Conservation (phyloP, 208 protist species). For the Borovskyia barvae region DNA sequence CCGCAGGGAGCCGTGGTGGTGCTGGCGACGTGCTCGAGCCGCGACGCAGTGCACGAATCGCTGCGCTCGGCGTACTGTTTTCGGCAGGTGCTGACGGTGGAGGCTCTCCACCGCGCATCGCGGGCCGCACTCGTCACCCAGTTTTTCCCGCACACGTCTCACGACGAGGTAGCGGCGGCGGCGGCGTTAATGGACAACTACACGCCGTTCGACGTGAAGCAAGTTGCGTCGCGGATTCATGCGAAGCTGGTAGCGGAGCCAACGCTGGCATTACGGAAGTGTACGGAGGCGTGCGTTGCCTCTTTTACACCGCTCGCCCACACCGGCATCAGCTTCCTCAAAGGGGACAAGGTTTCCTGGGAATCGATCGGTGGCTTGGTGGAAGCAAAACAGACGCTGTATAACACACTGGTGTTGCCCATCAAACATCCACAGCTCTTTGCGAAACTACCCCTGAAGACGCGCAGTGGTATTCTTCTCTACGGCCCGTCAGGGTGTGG, state of each 20-base stretch:
- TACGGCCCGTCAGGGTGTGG: constrained; percentile 93
- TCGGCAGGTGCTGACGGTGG: constrained; percentile 48
- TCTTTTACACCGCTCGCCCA: constrained; percentile 81
- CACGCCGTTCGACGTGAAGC: constrained; percentile 82
- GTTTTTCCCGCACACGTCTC: constrained; percentile 37
- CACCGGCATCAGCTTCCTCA: constrained; percentile 78
- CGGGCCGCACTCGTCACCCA: constrained; percentile 54
- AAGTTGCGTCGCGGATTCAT: constrained; percentile 51
- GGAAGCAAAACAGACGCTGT: constrained; percentile 92
- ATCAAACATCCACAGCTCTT: constrained; percentile 93
- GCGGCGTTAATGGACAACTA: constrained; percentile 83
- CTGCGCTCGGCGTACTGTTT: constrained; percentile 74
- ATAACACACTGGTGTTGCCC: constrained; percentile 95
- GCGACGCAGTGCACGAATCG: constrained; percentile 65
- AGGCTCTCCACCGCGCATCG: constrained; percentile 52
- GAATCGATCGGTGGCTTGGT: constrained; percentile 89
- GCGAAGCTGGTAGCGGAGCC: constrained; percentile 21
- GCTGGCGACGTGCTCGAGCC: constrained; percentile 60
- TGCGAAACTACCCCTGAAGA: constrained; percentile 85
- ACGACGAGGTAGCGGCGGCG: constrained; percentile 34
- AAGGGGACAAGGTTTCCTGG: constrained; percentile 65
- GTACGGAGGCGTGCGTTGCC: constrained; percentile 32
- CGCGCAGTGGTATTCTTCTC: constrained; percentile 88
- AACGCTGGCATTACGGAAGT: constrained; percentile 23
- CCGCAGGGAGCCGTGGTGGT: constrained; percentile 46